Percentiles rank a stretch among this genome's conserved stretches.
Conservation (phyloP, 768 basidiomycete genomes). For the Polyporus arcularius region DNA sequence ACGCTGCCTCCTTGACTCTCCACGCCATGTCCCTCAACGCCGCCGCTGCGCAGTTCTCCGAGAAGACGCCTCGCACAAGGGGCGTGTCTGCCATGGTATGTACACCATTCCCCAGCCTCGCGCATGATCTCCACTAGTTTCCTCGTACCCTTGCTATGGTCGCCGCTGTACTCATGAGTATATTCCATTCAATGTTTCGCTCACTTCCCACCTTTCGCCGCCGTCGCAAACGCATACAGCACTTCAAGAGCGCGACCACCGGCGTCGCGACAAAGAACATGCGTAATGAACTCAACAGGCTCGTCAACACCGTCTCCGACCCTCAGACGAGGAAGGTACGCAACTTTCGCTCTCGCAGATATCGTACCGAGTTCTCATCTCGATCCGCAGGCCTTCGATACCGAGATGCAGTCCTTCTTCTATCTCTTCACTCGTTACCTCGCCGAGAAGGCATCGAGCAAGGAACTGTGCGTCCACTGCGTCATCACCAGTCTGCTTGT, state of each 20-base stretch:
- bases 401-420: conserved; percentile 97
- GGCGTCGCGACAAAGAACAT: conserved; percentile 60
- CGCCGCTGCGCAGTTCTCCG: conserved; percentile 8
- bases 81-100: conserved; percentile 33
- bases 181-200: conserved; percentile 32
- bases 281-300: conserved; percentile 66
- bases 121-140: background rate
- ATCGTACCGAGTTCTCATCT: background rate
- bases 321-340: conserved; percentile 57
- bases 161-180: background rate
- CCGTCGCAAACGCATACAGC: conserved; percentile 33
- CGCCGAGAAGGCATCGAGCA: conserved; percentile 41
- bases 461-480: conserved; percentile 69
- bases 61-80: conserved; percentile 30
- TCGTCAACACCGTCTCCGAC: conserved; percentile 64
- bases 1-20: background rate
- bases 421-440: conserved; percentile 95
- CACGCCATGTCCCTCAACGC: conserved; percentile 11
- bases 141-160: no score
- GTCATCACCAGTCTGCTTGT: conserved; percentile 4
- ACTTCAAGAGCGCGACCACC: conserved; percentile 41
- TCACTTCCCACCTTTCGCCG: conserved; percentile 20
- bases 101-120: background rate
- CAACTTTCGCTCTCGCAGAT: background rate
- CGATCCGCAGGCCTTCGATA: conserved; percentile 73